Evolutionary conservation across 148 eudicot species (phyloP), one percentile per base, ranked within the genome.

Genomic region (Salicornia ramosissima): DNA sequence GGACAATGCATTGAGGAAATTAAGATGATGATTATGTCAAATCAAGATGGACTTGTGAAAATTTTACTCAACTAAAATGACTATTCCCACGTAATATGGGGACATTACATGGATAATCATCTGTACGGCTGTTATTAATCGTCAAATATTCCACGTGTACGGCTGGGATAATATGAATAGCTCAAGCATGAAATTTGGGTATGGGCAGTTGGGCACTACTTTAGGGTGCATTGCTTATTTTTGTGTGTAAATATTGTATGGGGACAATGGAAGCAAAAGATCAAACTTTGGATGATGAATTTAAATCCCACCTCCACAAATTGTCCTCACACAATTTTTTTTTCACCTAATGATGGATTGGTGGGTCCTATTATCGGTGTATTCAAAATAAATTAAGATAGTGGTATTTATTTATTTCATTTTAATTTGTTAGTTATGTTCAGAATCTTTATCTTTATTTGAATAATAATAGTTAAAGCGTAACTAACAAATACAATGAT

Each of bases 201-300:
- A n/a, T n/a, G n/a, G n/a, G n/a, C n/a, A n/a, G n/a, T 29, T 24
- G 42, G 58, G 67, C 56, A 71, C 59, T 19, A 62, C 74, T 71
- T 71, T 73, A 65, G 76, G 76, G 70, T 73, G 64, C 70, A 54
- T 64, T 42, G 57, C 18, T n/a, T n/a, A n/a, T n/a, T n/a, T n/a
- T n/a, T n/a, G n/a, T n/a, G 68, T 72, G 68, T 51, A 65, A 63
- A 40, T 63, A 40, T 72, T 72, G 69, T 72, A 72, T 18, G 75
- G 68, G 62, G 61, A 72, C 75, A 72, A 72, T 63, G 68, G 68
- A 50, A 72, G 60, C 75, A 63, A n/a, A 29, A 65, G 62, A 30
- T 54, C 39, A 6, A 58, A 43, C 40, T 36, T 29, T 50, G 63
- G 22, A 31, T 58, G 63, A 30, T n/a, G n/a, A n/a, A 29, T 56